Percentiles rank a stretch among this genome's conserved stretches.
Conservation (phyloP, 2,329 filamentous ascomycete species). For the Cladosporium sp. region DNA sequence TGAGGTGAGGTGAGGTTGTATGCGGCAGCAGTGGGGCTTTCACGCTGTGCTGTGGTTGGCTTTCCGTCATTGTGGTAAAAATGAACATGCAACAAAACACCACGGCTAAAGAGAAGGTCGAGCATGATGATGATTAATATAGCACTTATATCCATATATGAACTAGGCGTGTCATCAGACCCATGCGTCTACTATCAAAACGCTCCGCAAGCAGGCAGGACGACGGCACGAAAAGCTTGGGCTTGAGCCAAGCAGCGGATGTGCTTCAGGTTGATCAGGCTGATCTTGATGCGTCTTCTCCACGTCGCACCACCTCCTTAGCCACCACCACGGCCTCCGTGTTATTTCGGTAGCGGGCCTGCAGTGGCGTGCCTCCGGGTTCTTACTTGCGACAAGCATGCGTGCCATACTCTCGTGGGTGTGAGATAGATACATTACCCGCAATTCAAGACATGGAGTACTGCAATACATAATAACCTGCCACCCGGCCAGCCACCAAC, state of each 20-base stretch:
- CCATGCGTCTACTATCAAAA: neutral
- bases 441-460: neutral
- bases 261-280: conserved; percentile 12
- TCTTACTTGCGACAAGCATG: conserved; percentile 17
- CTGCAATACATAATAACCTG: conserved; percentile 13
- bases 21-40: neutral
- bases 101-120: neutral
- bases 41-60: neutral
- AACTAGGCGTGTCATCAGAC: neutral
- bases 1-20: neutral
- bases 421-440: conserved; percentile 6
- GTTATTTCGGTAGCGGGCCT: conserved; percentile 18
- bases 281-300: neutral
- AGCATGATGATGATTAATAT: neutral
- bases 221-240: conserved; percentile 13
- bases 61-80: neutral
- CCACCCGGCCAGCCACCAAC: neutral
- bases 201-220: neutral
- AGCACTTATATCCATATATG: neutral
- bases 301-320: conserved; percentile 10
- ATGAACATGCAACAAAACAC: neutral
- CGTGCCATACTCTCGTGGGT: neutral
- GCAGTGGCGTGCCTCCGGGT: conserved; percentile 4
- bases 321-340: conserved; percentile 4
- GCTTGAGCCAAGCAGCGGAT: conserved; percentile 10